Conservation (phyloP, 345 rosid species). For the Brassica nigra region DNA sequence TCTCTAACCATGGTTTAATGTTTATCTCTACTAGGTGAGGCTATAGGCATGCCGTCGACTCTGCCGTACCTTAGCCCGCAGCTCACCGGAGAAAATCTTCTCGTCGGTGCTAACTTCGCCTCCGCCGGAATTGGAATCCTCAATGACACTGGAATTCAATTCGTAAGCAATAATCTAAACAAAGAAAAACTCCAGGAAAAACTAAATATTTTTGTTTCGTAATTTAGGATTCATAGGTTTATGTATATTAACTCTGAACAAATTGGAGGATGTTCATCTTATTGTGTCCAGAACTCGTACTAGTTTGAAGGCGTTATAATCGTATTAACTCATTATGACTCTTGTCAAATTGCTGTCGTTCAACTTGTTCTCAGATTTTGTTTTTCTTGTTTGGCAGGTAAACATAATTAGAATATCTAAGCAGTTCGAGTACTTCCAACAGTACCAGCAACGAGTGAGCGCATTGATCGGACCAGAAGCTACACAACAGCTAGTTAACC, state of each 20-base stretch:
- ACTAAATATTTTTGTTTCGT: background rate
- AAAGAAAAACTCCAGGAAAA: background rate
- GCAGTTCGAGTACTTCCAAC: constrained; percentile 66
- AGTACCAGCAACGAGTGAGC: constrained; percentile 63
- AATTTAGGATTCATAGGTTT: background rate
- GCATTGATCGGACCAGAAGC: constrained; percentile 61
- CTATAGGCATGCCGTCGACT: constrained; percentile 61
- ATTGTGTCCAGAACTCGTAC: background rate
- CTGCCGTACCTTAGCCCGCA: constrained; percentile 77
- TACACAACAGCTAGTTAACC: constrained; percentile 57
- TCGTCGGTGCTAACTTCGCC: constrained; percentile 88
- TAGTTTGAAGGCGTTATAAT: background rate
- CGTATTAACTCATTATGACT: background rate
- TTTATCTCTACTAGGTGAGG: constrained; percentile 52
- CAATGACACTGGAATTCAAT: constrained; percentile 82
- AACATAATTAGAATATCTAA: constrained; percentile 70
- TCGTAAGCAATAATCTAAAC: constrained; percentile 49
- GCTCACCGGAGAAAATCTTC: constrained; percentile 62
- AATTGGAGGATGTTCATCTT: background rate
- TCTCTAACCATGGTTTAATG: background rate
- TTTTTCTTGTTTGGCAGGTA: constrained; percentile 46
- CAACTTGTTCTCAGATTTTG: background rate
- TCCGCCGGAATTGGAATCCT: constrained; percentile 93
- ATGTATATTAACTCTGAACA: background rate
- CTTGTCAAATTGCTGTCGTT: background rate